phyloP scores from a whole-genome alignment of 1,284 basidiomycete genomes.

The Macrocybe sp. region DNA sequence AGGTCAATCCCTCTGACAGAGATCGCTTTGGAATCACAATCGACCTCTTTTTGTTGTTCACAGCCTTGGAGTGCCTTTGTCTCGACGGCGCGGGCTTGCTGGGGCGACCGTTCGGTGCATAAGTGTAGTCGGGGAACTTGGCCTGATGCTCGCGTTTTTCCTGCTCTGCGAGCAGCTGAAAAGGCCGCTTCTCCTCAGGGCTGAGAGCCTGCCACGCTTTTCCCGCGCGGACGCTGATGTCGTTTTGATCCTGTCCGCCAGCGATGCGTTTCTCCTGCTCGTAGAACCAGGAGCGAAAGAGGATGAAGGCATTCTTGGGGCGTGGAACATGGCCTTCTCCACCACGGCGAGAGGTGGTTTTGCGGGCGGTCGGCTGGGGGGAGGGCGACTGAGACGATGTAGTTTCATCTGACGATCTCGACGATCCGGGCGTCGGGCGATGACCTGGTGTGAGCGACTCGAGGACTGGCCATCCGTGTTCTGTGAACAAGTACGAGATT shows the following conservation, averaged over 20 bases:
- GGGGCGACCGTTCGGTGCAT: conserved; percentile 13
- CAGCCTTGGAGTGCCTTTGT: conserved; percentile 1
- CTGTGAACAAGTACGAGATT: conserved; percentile 4
- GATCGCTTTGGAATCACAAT: too few species aligned
- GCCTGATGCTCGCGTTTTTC: conserved; percentile 21
- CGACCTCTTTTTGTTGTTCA: too few species aligned
- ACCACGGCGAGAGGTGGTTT: conserved; percentile 4
- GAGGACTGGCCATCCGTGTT: conserved; percentile 16
- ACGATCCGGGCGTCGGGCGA: not conserved
- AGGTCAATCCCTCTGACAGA: too few species aligned
- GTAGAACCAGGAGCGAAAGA: conserved; percentile 25
- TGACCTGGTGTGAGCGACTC: conserved; percentile 5
- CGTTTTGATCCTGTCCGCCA: conserved; percentile 19
- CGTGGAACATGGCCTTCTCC: conserved; percentile 20
- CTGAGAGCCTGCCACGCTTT: conserved; percentile 20
- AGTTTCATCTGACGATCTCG: conserved; percentile 9
- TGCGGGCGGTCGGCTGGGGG: not conserved
- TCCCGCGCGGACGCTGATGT: conserved; percentile 23
- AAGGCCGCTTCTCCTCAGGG: conserved; percentile 15
- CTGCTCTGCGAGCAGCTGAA: conserved; percentile 11
- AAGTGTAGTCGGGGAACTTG: conserved; percentile 23
- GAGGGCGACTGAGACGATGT: conserved; percentile 9
- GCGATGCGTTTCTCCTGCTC: conserved; percentile 2
- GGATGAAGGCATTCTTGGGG: conserved; percentile 28
- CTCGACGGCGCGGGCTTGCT: conserved; percentile 1